Conservation (phyloP, 2,329 filamentous ascomycete genomes). For the Colletotrichum tropicicola region DNA sequence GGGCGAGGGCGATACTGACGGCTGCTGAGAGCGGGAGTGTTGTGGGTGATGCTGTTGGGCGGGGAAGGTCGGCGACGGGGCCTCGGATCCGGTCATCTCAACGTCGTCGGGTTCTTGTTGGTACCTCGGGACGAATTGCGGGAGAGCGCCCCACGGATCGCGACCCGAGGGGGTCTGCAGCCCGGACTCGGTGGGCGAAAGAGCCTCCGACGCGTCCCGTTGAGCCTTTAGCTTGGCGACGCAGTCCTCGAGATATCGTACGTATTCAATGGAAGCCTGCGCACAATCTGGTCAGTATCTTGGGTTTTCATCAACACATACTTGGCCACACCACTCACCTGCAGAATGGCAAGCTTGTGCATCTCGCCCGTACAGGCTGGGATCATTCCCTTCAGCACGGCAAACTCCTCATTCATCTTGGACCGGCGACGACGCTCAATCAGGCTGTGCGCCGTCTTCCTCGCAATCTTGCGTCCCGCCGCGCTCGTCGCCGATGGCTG, state of each 20-base stretch:
- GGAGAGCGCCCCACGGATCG: slow-evolving; percentile 37
- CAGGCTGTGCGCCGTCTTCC: slow-evolving; percentile 95
- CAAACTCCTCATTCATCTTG: slow-evolving; percentile 99
- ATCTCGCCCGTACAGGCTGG: slow-evolving; percentile 96
- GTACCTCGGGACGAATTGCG: slow-evolving; percentile 43
- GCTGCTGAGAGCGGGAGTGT: slow-evolving; percentile 45
- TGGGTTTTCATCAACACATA: neutral
- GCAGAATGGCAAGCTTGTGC: slow-evolving; percentile 96
- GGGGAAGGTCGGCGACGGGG: slow-evolving; percentile 56
- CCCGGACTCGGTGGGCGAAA: slow-evolving; percentile 37
- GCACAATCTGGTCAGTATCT: neutral
- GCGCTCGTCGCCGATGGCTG: slow-evolving; percentile 79
- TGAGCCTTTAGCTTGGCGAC: slow-evolving; percentile 79
- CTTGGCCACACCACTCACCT: slow-evolving; percentile 65
- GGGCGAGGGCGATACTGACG: slow-evolving; percentile 66
- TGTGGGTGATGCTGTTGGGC: slow-evolving; percentile 32
- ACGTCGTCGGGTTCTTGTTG: slow-evolving; percentile 57
- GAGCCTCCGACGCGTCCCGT: slow-evolving; percentile 41
- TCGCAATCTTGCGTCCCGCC: slow-evolving; percentile 91
- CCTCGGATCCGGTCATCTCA: slow-evolving; percentile 67
- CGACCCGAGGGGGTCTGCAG: slow-evolving; percentile 38
- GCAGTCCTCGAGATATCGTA: slow-evolving; percentile 92
- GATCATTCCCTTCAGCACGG: slow-evolving; percentile 91
- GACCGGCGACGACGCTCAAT: slow-evolving; percentile 90
- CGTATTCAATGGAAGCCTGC: slow-evolving; percentile 94